Conservation (phyloP, 768 basidiomycete species). For the Chiua virens region DNA sequence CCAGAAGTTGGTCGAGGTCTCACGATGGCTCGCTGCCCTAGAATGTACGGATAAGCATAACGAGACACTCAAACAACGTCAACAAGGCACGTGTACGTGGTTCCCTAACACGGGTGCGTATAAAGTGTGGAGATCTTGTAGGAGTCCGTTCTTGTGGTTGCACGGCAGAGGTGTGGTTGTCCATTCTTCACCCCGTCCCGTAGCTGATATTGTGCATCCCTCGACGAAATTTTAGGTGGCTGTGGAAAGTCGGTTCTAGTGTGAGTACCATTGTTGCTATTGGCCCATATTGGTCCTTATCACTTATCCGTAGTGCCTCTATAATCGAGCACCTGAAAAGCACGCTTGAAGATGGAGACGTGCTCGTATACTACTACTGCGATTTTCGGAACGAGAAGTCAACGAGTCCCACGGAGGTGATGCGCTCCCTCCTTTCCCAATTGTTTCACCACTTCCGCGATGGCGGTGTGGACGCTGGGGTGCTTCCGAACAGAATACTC, state of each 20-base stretch:
- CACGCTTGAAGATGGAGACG: background rate
- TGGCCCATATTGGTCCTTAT: background rate
- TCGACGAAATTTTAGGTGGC: background rate
- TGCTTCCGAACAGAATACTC: background rate
- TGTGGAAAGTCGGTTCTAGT: background rate
- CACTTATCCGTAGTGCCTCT: too few species aligned
- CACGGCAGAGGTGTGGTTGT: background rate
- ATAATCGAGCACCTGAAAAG: background rate
- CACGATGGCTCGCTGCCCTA: background rate
- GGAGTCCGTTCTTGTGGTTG: background rate
- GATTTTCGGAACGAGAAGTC: too few species aligned
- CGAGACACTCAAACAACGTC: background rate
- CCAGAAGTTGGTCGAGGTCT: too few species aligned
- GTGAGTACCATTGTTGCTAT: background rate
- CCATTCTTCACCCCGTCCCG: too few species aligned
- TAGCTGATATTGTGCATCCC: background rate
- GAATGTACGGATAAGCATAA: background rate
- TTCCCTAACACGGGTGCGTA: background rate
- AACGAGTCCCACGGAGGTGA: too few species aligned
- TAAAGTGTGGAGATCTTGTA: background rate
- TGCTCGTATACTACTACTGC: background rate
- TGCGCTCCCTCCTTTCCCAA: too few species aligned
- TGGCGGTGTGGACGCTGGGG: background rate
- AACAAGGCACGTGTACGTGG: background rate
- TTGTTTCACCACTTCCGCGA: background rate